Evolutionary conservation across 345 rosid genomes (phyloP).

Genomic region (Nephelium lappaceum): DNA sequence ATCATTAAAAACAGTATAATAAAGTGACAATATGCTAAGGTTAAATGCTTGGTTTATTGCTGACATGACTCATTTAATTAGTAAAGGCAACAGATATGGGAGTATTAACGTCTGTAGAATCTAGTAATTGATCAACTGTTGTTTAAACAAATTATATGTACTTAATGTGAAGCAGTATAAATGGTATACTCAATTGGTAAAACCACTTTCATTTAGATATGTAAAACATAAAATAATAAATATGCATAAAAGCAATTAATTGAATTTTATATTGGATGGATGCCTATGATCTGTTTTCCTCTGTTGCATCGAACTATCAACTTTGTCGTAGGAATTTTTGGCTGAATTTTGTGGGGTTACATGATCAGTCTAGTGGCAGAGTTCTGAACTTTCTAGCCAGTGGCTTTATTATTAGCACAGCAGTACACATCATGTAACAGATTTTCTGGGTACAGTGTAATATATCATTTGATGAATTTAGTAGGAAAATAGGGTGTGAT

Average conservation of each 20-base stretch:
- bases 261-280: neutral
- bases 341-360: neutral
- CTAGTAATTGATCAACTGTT: neutral
- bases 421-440: neutral
- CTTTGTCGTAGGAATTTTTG: neutral
- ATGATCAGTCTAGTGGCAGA: neutral
- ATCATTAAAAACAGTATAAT: neutral
- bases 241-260: neutral
- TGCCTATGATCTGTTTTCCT: neutral
- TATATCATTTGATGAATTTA: neutral
- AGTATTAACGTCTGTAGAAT: neutral
- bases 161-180: neutral
- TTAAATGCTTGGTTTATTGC: neutral
- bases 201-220: neutral
- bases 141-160: constrained; percentile 1
- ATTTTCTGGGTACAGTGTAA: neutral
- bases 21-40: neutral
- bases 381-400: neutral
- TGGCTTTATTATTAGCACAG: neutral
- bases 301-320: neutral
- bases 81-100: neutral
- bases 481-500: neutral
- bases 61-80: neutral
- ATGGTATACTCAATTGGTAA: neutral
- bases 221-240: neutral